Evolutionary conservation across 1,284 basidiomycete species (phyloP).

Genomic region (Rhodotorula sp.): DNA sequence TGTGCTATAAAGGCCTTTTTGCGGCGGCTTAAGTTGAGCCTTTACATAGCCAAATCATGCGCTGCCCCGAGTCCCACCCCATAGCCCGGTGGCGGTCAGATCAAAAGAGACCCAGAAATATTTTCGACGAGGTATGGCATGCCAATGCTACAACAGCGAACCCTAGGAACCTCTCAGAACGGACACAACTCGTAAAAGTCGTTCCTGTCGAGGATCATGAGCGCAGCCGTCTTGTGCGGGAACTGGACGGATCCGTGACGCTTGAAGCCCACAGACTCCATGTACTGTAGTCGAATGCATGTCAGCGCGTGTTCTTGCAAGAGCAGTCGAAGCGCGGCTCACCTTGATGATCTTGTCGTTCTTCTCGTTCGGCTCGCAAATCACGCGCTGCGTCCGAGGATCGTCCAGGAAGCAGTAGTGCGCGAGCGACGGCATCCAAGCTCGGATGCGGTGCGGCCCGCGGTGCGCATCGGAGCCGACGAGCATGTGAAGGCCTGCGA

Average conservation of each 20-base stretch:
- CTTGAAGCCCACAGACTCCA: conserved; percentile 42
- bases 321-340: background rate
- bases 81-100: background rate
- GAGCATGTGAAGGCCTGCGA: conserved; percentile 45
- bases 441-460: conserved; percentile 50
- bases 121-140: background rate
- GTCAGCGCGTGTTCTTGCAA: background rate
- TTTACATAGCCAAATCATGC: background rate
- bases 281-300: conserved; percentile 26
- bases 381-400: conserved; percentile 54
- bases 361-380: conserved; percentile 55
- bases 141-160: background rate
- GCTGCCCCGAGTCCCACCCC: too few relatives aligned
- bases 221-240: conserved; percentile 43
- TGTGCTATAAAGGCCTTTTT: conserved; percentile 11
- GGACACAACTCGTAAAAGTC: conserved; percentile 39
- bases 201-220: conserved; percentile 42
- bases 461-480: conserved; percentile 41
- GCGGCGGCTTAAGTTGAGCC: background rate
- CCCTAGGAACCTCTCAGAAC: conserved; percentile 15
- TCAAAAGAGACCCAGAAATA: too few relatives aligned
- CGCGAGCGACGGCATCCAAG: conserved; percentile 55
- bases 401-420: conserved; percentile 59
- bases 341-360: conserved; percentile 41
- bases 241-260: conserved; percentile 39